phyloP scores from a whole-genome alignment of 441 rosid genomes.

The Macaranga tanarius region DNA sequence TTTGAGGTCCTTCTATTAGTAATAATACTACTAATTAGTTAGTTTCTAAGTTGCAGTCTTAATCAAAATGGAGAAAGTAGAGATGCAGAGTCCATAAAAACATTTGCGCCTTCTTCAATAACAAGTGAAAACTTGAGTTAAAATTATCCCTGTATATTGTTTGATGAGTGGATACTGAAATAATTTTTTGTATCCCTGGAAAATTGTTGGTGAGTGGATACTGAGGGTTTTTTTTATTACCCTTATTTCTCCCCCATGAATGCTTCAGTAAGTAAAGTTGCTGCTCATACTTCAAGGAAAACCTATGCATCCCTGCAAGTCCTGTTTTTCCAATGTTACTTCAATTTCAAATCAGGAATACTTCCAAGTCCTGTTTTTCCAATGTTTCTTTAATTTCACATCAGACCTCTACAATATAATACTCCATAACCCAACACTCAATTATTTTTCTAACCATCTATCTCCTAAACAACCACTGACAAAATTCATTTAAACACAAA shows the following conservation, averaged over 20 bases:
- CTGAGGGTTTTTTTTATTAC: neutral
- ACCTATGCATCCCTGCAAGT: neutral
- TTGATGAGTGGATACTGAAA: too few species aligned
- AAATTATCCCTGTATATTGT: too few species aligned
- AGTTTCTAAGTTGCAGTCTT: neutral
- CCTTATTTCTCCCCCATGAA: conserved; percentile 1
- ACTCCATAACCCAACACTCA: too few species aligned
- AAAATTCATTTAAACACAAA: neutral
- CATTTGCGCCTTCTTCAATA: too few species aligned
- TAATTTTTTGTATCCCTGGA: too few species aligned
- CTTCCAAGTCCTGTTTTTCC: neutral
- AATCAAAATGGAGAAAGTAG: neutral
- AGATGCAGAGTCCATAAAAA: too few species aligned
- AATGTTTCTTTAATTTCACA: conserved; percentile 4
- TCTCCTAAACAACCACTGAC: neutral
- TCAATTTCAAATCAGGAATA: neutral
- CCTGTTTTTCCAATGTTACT: neutral
- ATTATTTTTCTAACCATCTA: neutral
- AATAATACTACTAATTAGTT: neutral
- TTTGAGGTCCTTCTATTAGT: neutral
- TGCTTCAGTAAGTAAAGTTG: neutral
- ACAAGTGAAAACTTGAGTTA: too few species aligned
- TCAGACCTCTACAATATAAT: neutral
- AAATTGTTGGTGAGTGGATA: too few species aligned
- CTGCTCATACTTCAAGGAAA: neutral